Conservation (phyloP, 169 alveolate species). For the Babesia sp. region DNA sequence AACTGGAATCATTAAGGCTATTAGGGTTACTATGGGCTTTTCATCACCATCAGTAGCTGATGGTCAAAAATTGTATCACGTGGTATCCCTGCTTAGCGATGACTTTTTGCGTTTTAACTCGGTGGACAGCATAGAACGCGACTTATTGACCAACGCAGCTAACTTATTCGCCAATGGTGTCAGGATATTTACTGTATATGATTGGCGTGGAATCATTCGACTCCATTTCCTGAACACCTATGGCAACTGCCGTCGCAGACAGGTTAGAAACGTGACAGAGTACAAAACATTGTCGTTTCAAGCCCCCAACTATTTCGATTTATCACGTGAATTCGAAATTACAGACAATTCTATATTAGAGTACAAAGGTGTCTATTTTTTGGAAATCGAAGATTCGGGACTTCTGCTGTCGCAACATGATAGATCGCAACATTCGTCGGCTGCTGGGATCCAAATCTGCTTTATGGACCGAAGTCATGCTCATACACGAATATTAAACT, state of each 20-base stretch:
- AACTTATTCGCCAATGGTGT: slow-evolving; percentile 17
- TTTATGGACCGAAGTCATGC: slow-evolving; percentile 40
- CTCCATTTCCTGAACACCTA: slow-evolving; percentile 21
- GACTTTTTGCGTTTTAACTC: slow-evolving; percentile 21
- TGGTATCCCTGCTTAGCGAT: slow-evolving; percentile 31
- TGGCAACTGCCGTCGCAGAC: slow-evolving; percentile 6
- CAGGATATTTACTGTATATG: slow-evolving; percentile 32
- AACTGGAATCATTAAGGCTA: neutral
- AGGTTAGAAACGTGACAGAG: neutral
- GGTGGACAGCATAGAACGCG: slow-evolving; percentile 32
- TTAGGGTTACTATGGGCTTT: neutral
- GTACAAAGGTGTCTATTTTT: neutral
- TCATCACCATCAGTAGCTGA: neutral
- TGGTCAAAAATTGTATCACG: slow-evolving; percentile 11
- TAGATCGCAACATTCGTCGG: neutral
- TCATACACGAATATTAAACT: slow-evolving; percentile 25
- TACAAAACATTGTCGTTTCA: neutral
- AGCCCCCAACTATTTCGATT: neutral
- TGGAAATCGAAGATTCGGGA: slow-evolving; percentile 8
- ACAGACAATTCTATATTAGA: neutral
- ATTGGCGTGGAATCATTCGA: slow-evolving; percentile 34
- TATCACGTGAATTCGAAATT: neutral
- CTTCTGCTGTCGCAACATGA: slow-evolving; percentile 12
- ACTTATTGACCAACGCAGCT: slow-evolving; percentile 21
- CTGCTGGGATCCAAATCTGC: slow-evolving; percentile 21